Evolutionary conservation across 495 filamentous ascomycete genomes (phyloP).

Genomic region (Entonaema liquescens): DNA sequence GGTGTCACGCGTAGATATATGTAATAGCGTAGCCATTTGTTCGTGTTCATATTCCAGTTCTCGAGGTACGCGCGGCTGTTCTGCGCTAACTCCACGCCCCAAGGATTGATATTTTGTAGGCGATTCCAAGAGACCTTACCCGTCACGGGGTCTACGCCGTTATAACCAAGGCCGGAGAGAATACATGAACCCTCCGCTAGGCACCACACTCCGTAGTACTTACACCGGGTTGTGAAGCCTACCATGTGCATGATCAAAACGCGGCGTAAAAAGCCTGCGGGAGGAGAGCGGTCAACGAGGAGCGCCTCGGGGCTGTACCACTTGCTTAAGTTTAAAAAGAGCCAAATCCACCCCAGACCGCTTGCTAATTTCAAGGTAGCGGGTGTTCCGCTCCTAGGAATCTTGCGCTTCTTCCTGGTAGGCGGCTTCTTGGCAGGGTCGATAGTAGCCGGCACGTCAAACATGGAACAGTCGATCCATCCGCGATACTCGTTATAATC

Average conservation of each 20-base stretch:
- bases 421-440: constrained; percentile 82
- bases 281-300: constrained; percentile 67
- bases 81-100: constrained; percentile 84
- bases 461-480: constrained; percentile 95
- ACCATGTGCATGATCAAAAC: constrained; percentile 84
- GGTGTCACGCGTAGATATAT: constrained; percentile 95
- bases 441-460: constrained; percentile 79
- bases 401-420: constrained; percentile 92
- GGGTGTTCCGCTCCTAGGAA: constrained; percentile 88
- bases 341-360: constrained; percentile 80
- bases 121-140: constrained; percentile 89
- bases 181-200: constrained; percentile 96
- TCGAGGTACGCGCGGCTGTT: constrained; percentile 89
- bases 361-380: constrained; percentile 77
- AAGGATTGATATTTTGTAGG: constrained; percentile 84
- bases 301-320: constrained; percentile 69
- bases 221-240: constrained; percentile 78
- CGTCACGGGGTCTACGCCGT: constrained; percentile 84
- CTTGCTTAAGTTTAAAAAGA: constrained; percentile 77
- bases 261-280: constrained; percentile 73
- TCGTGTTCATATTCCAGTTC: constrained; percentile 98
- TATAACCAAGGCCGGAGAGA: constrained; percentile 91
- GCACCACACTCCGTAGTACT: constrained; percentile 96
- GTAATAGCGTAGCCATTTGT: constrained; percentile 95
- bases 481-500: constrained; percentile 91